Conservation (phyloP, 1,284 basidiomycete species). For the Anthracocystis panici-leucophaei region DNA sequence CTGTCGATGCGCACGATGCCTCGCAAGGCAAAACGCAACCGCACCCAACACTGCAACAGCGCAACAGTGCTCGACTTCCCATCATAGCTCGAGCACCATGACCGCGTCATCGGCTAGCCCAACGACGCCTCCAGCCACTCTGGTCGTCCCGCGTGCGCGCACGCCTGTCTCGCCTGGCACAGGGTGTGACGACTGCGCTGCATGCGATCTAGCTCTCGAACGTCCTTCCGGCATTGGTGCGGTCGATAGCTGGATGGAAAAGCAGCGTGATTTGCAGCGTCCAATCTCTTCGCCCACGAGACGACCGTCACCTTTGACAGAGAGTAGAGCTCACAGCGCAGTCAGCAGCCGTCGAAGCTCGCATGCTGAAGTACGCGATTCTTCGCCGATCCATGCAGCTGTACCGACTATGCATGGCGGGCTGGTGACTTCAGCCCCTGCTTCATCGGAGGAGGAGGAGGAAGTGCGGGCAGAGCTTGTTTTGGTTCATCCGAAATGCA, state of each 20-base stretch:
- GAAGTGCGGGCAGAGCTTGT: constrained; percentile 41
- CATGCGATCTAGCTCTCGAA: constrained; percentile 56
- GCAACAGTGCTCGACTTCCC: background rate
- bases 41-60: background rate
- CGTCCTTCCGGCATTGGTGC: constrained; percentile 52
- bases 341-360: constrained; percentile 15
- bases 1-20: constrained; percentile 48
- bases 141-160: background rate
- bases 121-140: constrained; percentile 16
- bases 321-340: constrained; percentile 5
- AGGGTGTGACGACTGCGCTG: constrained; percentile 54
- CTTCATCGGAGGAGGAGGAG: constrained; percentile 6
- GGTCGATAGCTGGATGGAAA: constrained; percentile 54
- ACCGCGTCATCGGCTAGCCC: constrained; percentile 30
- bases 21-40: constrained; percentile 19
- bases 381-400: background rate
- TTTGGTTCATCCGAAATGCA: constrained; percentile 40
- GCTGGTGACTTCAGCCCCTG: constrained; percentile 16
- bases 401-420: constrained; percentile 40
- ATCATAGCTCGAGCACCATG: constrained; percentile 17
- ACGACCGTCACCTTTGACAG: constrained; percentile 9
- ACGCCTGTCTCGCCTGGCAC: background rate
- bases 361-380: constrained; percentile 7
- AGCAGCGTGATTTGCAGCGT: constrained; percentile 9
- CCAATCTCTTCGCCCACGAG: background rate